Evolutionary conservation across 306 rosid species (phyloP).

Genomic region (Cicer pinnatifidum): DNA sequence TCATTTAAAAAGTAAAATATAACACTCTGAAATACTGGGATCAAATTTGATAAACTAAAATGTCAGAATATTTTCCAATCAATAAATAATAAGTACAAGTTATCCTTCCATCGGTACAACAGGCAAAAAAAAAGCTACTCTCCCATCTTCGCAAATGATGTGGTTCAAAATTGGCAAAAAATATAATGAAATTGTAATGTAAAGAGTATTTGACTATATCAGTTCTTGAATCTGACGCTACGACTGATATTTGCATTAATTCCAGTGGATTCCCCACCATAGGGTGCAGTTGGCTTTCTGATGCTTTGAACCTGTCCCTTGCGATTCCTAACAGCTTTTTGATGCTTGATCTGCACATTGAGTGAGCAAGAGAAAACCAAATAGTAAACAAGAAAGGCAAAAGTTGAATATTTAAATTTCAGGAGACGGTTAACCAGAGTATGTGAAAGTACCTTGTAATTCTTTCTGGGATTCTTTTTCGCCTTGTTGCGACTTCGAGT

Average conservation of each 20-base stretch:
- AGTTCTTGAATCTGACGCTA: constrained; percentile 69
- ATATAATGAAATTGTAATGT: not conserved
- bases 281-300: constrained; percentile 58
- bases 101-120: not conserved
- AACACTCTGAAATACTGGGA: not conserved
- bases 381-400: not conserved
- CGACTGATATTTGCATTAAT: constrained; percentile 73
- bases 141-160: not conserved
- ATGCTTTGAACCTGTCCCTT: constrained; percentile 72
- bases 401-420: constrained; percentile 2
- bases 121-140: not conserved
- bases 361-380: constrained; percentile 8
- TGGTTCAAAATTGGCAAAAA: constrained; percentile 34
- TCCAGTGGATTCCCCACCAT: constrained; percentile 83
- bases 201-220: constrained; percentile 25
- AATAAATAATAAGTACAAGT: not conserved
- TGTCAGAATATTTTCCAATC: constrained; percentile 1
- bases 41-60: constrained; percentile 33
- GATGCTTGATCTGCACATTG: constrained; percentile 68
- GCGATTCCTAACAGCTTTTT: constrained; percentile 65
- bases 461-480: constrained; percentile 89
- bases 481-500: constrained; percentile 73
- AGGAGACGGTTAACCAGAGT: not conserved
- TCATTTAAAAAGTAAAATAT: too few species aligned
- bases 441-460: constrained; percentile 72